Base-by-base conservation (phyloP, 2,329 filamentous ascomycete species). In the Alternaria sp. region DNA sequence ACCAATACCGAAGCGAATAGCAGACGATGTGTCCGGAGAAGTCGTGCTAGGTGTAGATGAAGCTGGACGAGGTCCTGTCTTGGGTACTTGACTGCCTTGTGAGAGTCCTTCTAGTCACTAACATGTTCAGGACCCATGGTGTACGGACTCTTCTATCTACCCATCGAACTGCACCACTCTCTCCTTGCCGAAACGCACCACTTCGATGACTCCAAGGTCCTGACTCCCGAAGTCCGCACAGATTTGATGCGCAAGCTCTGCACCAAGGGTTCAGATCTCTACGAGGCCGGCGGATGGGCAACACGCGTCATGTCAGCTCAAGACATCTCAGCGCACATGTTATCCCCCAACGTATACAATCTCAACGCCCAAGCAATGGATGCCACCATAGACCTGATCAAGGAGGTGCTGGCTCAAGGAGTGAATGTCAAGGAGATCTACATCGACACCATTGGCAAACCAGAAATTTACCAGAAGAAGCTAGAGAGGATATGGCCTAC, bases 301-400 rank as follows among this genome's bases (percentile, higher is more conserved):
- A 89, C 92, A 7, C 86, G 90, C 22, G 84, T 90, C 18, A 87
- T 98, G 65, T 97, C 92, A 0, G 93, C 95, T 9, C 87, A 90
- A 45, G 92, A 94, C 80, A 97, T 97, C 71, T 87, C 85, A 41
- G 86, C 92, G 8, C 87, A 87, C 71, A 96, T 96, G 92, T 83
- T 95, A 72, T 85, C 86, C 10, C 86, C 89, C 3, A 70, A 78
- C 60, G 74, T 80, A 4, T 96, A 97, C 81, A 99, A 99, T 77
- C 87, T 99, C 66, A 99, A 99, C 77, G 93, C 93, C 5, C 95
- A 99, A 80, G 94, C 94, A 18, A 91, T 95, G 88, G 94, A 97
- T 78, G 92, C 94, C 4, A 98, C 94, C 0, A 88, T 97, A 25
- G 87, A 87, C 40, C 84, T 99, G 54, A 94, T 98, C 72, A 84